These are phyloP conservation scores for Tilletia indica DNA, from an alignment of 1,284 basidiomycete genomes.

Conservation along the genomic window DNA sequence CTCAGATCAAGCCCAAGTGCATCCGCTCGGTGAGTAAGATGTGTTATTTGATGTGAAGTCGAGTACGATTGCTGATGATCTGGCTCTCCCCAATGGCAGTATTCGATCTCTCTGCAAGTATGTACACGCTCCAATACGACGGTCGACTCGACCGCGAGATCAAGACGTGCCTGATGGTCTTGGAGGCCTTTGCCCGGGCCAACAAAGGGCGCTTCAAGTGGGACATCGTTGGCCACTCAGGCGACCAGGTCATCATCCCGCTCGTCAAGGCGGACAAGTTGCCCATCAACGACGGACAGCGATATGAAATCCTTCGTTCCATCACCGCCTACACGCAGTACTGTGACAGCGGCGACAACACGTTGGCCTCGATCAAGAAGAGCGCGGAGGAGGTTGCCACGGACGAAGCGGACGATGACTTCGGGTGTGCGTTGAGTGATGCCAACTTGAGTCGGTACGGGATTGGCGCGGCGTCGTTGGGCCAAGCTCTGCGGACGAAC, in stretches of 20 bases:
- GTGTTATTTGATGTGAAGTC: no score
- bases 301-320: constrained; percentile 46
- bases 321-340: constrained; percentile 42
- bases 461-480: constrained; percentile 46
- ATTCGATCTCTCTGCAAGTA: constrained; percentile 52
- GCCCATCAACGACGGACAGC: constrained; percentile 48
- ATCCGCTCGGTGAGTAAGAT: constrained; percentile 40
- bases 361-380: constrained; percentile 33
- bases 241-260: constrained; percentile 52
- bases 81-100: constrained; percentile 22
- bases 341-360: constrained; percentile 43
- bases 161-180: constrained; percentile 52
- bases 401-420: constrained; percentile 54
- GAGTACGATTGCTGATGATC: no score
- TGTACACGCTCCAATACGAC: constrained; percentile 55
- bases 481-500: constrained; percentile 33
- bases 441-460: constrained; percentile 56
- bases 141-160: constrained; percentile 49
- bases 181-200: constrained; percentile 52
- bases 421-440: constrained; percentile 56
- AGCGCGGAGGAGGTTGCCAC: constrained; percentile 36
- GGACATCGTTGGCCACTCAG: constrained; percentile 55
- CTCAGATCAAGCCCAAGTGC: constrained; percentile 56
- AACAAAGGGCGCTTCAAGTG: constrained; percentile 48
- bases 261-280: constrained; percentile 41